These are phyloP conservation scores for Cenchrus americanus DNA, from an alignment of 176 grass and related monocot species.

Conservation along the genomic window DNA sequence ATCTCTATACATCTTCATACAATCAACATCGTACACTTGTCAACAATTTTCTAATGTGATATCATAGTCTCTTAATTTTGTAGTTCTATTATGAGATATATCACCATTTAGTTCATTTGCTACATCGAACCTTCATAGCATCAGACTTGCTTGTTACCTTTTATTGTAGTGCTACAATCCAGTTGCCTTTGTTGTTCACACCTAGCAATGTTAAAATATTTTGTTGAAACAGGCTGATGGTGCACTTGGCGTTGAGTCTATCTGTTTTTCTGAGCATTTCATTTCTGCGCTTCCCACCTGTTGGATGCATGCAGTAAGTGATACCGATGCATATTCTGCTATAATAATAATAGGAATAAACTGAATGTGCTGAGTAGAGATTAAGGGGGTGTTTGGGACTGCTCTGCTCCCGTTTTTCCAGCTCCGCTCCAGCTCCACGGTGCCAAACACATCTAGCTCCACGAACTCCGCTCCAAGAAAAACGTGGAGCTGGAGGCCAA, in stretches of 20 bases:
- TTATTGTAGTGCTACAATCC: neutral
- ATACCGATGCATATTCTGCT: constrained; percentile 10
- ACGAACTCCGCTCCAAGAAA: too few species aligned
- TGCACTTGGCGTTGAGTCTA: constrained; percentile 64
- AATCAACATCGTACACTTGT: neutral
- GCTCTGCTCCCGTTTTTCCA: too few species aligned
- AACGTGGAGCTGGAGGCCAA: too few species aligned
- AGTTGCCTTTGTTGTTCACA: constrained; percentile 10
- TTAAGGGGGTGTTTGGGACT: too few species aligned
- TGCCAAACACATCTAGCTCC: too few species aligned
- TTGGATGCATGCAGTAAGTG: constrained; percentile 73
- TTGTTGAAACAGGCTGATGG: constrained; percentile 56
- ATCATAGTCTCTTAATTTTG: neutral
- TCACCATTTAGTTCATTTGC: neutral
- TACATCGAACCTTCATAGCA: neutral
- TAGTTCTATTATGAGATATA: constrained; percentile 1
- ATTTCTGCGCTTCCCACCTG: constrained; percentile 59
- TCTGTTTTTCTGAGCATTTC: constrained; percentile 66
- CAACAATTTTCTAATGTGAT: neutral
- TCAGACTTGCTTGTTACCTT: neutral
- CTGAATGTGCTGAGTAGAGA: neutral
- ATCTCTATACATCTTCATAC: neutral
- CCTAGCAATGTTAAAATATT: constrained; percentile 30
- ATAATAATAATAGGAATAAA: neutral
- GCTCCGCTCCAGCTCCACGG: too few species aligned